phyloP scores from a whole-genome alignment of 108 stramenopile genomes.

The Conticribra guillardii region DNA sequence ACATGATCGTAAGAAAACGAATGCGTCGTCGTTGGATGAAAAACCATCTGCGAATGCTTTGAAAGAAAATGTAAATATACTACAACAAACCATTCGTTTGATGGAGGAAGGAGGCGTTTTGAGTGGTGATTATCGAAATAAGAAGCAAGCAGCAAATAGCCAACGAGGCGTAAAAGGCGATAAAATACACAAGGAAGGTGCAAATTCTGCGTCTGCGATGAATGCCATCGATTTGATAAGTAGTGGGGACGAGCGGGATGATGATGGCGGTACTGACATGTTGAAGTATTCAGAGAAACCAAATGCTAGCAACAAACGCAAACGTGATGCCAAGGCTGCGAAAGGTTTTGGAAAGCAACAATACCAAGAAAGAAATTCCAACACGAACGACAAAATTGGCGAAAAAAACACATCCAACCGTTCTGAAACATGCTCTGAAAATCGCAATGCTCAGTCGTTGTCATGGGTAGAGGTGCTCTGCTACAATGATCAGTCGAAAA shows the following conservation, averaged over 20 bases:
- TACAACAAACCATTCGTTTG: conserved; percentile 14
- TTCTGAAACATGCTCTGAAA: too few relatives aligned
- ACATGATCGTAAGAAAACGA: too few relatives aligned
- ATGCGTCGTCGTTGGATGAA: conserved; percentile 6
- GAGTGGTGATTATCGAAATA: background rate
- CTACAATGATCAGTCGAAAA: conserved; percentile 10
- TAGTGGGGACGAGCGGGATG: conserved; percentile 11
- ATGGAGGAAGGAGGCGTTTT: conserved; percentile 25
- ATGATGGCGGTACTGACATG: background rate
- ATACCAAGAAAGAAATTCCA: background rate
- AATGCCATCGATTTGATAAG: conserved; percentile 23
- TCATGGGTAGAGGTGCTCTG: conserved; percentile 62
- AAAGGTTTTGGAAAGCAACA: background rate
- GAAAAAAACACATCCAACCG: background rate
- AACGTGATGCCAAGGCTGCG: too few relatives aligned
- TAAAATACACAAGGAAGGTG: too few relatives aligned
- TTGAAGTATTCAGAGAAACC: background rate
- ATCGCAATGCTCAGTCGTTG: background rate
- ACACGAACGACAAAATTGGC: background rate
- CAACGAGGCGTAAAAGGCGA: background rate
- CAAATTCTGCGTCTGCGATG: too few relatives aligned
- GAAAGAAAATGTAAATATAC: background rate
- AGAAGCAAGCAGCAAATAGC: background rate
- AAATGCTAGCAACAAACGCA: too few relatives aligned
- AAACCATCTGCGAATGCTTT: conserved; percentile 14